Conservation (phyloP, 2,329 filamentous ascomycete species). For the Ascochyta rabiei region DNA sequence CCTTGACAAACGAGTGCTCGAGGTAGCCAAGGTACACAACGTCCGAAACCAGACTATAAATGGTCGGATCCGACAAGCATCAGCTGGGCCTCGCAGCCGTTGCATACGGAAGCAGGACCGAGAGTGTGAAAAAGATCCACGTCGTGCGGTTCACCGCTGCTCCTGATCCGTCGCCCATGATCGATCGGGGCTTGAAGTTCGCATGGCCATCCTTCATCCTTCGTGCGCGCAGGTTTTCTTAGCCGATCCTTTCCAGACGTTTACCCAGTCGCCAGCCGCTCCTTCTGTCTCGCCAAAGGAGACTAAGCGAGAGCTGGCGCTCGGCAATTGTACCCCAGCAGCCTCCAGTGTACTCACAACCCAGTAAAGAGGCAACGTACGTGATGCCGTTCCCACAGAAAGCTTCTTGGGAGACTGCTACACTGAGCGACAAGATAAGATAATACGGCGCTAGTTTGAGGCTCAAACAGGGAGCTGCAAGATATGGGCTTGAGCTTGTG, state of each 20-base stretch:
- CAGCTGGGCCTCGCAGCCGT: not conserved
- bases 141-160: not conserved
- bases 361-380: slow-evolving; percentile 2
- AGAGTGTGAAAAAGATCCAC: not conserved
- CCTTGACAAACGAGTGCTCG: not conserved
- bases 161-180: not conserved
- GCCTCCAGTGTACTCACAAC: not conserved
- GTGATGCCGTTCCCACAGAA: not conserved
- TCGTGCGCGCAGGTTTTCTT: not conserved
- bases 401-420: not conserved
- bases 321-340: not conserved
- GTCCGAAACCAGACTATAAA: not conserved
- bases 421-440: not conserved
- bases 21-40: not conserved
- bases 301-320: not conserved
- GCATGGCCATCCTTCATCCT: slow-evolving; percentile 16
- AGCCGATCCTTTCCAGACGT: slow-evolving; percentile 1
- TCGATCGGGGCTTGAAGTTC: slow-evolving; percentile 10
- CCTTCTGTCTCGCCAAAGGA: not conserved
- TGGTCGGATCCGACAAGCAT: not conserved
- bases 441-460: not conserved
- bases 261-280: not conserved
- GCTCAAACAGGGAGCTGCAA: not conserved
- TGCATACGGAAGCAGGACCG: not conserved
- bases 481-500: not conserved